Base-by-base conservation (phyloP, 2,329 filamentous ascomycete species). In the Calonectria ilicicola region DNA sequence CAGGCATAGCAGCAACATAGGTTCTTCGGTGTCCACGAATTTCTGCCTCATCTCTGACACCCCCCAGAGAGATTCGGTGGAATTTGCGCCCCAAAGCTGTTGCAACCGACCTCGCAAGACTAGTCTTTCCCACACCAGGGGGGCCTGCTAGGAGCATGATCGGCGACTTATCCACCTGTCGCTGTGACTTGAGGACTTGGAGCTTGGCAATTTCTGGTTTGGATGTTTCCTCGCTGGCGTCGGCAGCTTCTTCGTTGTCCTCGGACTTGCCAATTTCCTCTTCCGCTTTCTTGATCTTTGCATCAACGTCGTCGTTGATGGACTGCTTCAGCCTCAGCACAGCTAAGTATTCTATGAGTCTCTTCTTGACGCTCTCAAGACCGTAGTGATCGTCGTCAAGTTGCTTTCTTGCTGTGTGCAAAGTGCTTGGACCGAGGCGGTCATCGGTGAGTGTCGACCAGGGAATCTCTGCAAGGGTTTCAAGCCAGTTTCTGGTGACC, bases 1-100 rank as follows among this genome's bases (percentile, higher is more conserved):
- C 97, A 12, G 97, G 97, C 96, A 99, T 98, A n/a, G 97, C 97
- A 26, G 97, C 97, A 71, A 99, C 97, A 81, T 99, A 99, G 0
- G 97, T 99, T 78, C 97, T 90, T 69, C 97, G 91, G 84, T 99
- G 97, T 12, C 97, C 97, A 72, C 97, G 91, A 72, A 99, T 98
- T 85, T 99, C 97, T 19, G 97, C 97, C 83, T 99, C 97, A 80
- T 99, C 97, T 67, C 97, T 90, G 3, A 99, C 96, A 78, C 97
- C 97, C 73, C 97, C 97, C 5, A 99, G 92, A 4, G 97, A 98
- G 79, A 99, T 98, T 56, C 97, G 92, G 84, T 99, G 96, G 83
- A 99, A 99, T 83, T 98, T 98, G 75, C 97, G 92, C 19, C 96
- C 96, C 14, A 99, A 89, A 1, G 97, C 96, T 19, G 94, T 94